These are phyloP conservation scores for Blastosporella zonata DNA, from an alignment of 1,284 basidiomycete genomes.

Conservation along the genomic window DNA sequence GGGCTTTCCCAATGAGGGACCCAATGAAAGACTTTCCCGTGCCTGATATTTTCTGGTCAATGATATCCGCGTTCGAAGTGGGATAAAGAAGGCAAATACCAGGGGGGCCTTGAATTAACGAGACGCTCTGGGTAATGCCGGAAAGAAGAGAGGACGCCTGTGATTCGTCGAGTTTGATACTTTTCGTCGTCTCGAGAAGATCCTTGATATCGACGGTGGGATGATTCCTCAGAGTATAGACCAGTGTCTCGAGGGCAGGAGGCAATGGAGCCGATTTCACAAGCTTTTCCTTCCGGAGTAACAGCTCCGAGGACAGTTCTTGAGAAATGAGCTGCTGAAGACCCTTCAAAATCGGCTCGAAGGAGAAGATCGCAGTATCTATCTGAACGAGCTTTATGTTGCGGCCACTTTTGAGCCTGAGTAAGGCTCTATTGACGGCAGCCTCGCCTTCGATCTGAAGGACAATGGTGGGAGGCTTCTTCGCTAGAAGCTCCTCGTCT, in stretches of 20 bases:
- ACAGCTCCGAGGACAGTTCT: slow-evolving; percentile 46
- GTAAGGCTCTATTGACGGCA: slow-evolving; percentile 35
- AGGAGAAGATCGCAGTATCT: slow-evolving; percentile 58
- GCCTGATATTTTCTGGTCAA: slow-evolving; percentile 33
- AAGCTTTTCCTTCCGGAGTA: slow-evolving; percentile 44
- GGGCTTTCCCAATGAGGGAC: slow-evolving; percentile 50
- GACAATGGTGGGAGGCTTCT: slow-evolving; percentile 46
- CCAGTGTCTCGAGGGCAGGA: slow-evolving; percentile 22
- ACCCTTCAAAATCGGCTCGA: slow-evolving; percentile 53
- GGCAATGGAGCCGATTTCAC: slow-evolving; percentile 14
- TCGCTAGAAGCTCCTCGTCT: slow-evolving; percentile 48
- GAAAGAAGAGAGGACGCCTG: slow-evolving; percentile 49
- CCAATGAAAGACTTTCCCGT: slow-evolving; percentile 72
- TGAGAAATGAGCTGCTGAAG: slow-evolving; percentile 43
- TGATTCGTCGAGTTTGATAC: slow-evolving; percentile 47
- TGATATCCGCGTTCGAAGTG: background rate
- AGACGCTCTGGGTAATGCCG: slow-evolving; percentile 51
- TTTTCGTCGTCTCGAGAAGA: slow-evolving; percentile 33
- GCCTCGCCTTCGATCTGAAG: slow-evolving; percentile 47
- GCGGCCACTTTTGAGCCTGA: slow-evolving; percentile 35
- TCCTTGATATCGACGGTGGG: slow-evolving; percentile 40
- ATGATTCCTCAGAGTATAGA: slow-evolving; percentile 32
- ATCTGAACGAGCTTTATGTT: slow-evolving; percentile 51
- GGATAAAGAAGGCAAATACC: slow-evolving; percentile 35
- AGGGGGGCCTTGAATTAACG: slow-evolving; percentile 65